Evolutionary conservation across 768 basidiomycete species (phyloP), one percentile per base, ranked within the genome.

Genomic region (Trametes gibbosa): DNA sequence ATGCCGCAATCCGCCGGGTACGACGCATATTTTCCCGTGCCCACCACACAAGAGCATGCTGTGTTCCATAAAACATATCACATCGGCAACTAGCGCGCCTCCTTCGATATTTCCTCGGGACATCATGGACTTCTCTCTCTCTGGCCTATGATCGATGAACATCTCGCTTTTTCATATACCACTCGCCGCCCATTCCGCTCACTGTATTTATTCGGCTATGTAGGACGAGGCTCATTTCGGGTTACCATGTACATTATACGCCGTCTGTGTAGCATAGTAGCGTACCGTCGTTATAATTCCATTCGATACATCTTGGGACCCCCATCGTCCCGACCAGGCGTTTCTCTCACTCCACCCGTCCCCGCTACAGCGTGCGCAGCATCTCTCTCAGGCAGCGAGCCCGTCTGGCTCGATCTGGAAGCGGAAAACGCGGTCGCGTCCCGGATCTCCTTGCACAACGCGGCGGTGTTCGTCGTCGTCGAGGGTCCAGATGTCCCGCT

Each of bases 1-100:
- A 62, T 66, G 69, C 66, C 75, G 37, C 76, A 80, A 23, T 67
- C 81, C 27, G 70, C 77, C 14, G 80, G 81, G 32, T 89, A 86
- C 72, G 87, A 85, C 54, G 77, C 87, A 5, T 89, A 89, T 71
- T 89, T 89, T 68, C 82, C 86, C 34, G 75, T 84, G 59, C 73
- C 79, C 42, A 56, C 73, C 8, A 67, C 73, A 3, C 50, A 82
- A 19, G 64, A 69, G 48, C 62, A 60, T 32, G 63, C 59, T 17
- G 64, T 65, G n/a, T 70, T 65, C 42, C 67, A 68, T 51, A 70
- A 70, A 61, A 51, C 68, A 46, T 70, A 70, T 45, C 69, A 68
- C 49, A 64, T 70, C 50, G 55, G 37, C 46, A 63, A 62, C 39
- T 65, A 59, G 56, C 27, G 27, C 48, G 32, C 23, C 23, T 52